phyloP scores from a whole-genome alignment of 768 basidiomycete genomes.

The Chalciporus chontae region DNA sequence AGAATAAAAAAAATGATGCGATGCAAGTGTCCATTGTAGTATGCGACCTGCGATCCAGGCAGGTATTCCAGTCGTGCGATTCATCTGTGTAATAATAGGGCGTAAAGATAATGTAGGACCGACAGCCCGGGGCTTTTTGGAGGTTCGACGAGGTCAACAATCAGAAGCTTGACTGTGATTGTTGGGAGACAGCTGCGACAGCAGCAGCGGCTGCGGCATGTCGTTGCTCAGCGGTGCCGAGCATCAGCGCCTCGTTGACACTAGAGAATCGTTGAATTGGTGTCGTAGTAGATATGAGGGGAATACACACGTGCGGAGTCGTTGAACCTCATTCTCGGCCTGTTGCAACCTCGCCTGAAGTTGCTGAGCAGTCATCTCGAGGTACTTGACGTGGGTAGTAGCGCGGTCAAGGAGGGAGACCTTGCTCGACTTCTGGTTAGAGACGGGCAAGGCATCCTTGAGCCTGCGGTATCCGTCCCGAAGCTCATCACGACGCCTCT shows the following conservation, averaged over 20 bases:
- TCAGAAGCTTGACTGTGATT: conserved; percentile 43
- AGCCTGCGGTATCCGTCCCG: conserved; percentile 87
- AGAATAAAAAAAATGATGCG: conserved; percentile 35
- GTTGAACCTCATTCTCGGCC: conserved; percentile 76
- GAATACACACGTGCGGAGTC: conserved; percentile 57
- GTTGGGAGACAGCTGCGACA: conserved; percentile 48
- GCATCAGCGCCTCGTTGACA: conserved; percentile 88
- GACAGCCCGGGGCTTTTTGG: conserved; percentile 27
- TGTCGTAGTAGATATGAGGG: background rate
- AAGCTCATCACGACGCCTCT: conserved; percentile 88
- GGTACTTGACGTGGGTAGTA: conserved; percentile 81
- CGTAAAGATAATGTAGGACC: conserved; percentile 37
- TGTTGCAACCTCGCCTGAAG: conserved; percentile 73
- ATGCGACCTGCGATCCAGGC: conserved; percentile 60
- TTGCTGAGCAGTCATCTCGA: conserved; percentile 75
- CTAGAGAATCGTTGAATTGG: conserved; percentile 27
- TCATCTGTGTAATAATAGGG: conserved; percentile 37
- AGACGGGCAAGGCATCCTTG: conserved; percentile 85
- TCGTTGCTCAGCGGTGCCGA: conserved; percentile 74
- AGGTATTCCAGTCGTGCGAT: conserved; percentile 45
- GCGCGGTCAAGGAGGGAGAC: conserved; percentile 87
- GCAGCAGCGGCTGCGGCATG: conserved; percentile 58
- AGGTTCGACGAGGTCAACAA: conserved; percentile 29
- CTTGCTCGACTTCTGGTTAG: conserved; percentile 93
- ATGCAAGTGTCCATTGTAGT: conserved; percentile 43